phyloP scores from a whole-genome alignment of 129 eudicot species.

The Centella asiatica region DNA sequence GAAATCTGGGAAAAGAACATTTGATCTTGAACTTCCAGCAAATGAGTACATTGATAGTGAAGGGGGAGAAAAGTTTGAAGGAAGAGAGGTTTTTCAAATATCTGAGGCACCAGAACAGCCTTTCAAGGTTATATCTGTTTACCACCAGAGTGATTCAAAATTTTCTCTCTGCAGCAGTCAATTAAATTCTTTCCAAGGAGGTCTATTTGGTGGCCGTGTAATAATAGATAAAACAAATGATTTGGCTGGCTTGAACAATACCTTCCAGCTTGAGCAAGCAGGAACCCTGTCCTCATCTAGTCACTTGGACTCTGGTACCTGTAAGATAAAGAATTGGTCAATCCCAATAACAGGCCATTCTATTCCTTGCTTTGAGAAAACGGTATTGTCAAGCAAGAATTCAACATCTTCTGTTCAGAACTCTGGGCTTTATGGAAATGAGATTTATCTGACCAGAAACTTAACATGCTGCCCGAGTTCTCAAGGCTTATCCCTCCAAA shows the following conservation, averaged over 20 bases:
- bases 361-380: constrained; percentile 19
- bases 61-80: constrained; percentile 16
- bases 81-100: constrained; percentile 4
- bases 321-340: not conserved
- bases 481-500: not conserved
- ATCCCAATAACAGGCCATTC: no score
- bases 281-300: constrained; percentile 5
- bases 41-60: constrained; percentile 28
- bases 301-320: not conserved
- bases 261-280: constrained; percentile 16
- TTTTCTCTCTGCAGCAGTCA: not conserved
- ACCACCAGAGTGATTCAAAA: not conserved
- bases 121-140: not conserved
- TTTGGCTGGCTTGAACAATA: constrained; percentile 34
- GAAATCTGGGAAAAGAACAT: constrained; percentile 19
- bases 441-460: not conserved
- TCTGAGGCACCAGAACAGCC: not conserved
- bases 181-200: constrained; percentile 4
- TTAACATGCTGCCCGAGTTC: not conserved
- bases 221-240: not conserved
- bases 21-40: constrained; percentile 43
- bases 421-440: not conserved
- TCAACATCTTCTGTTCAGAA: not conserved
- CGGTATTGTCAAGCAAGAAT: constrained; percentile 9
- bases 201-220: not conserved